phyloP scores from a whole-genome alignment of 1,284 basidiomycete genomes.

The Takashimella tepidaria region DNA sequence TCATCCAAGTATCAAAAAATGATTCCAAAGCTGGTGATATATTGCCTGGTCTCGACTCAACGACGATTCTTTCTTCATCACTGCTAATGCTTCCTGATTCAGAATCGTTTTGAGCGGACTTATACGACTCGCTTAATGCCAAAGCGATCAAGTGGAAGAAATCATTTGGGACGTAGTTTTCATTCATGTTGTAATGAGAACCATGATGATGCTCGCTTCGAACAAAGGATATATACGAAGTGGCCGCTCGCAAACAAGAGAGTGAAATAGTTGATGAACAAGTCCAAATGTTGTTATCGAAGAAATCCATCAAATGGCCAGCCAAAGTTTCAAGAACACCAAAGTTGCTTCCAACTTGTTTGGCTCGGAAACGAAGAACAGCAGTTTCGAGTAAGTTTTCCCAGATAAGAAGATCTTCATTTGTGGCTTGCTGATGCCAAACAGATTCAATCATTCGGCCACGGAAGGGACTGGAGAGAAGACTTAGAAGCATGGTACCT shows the following conservation, averaged over 20 bases:
- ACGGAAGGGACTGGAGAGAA: slow-evolving; percentile 40
- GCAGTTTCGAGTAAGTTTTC: slow-evolving; percentile 26
- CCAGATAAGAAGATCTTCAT: slow-evolving; percentile 31
- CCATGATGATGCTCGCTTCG: slow-evolving; percentile 20
- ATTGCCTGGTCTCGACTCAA: too few relatives aligned
- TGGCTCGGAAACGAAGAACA: slow-evolving; percentile 35
- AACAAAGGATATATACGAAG: slow-evolving; percentile 25
- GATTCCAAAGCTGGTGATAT: slow-evolving; percentile 21
- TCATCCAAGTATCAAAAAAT: slow-evolving; percentile 11
- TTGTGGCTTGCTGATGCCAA: slow-evolving; percentile 28
- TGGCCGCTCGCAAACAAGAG: slow-evolving; percentile 31
- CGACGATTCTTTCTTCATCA: background rate
- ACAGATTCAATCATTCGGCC: slow-evolving; percentile 19
- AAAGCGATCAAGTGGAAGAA: slow-evolving; percentile 30
- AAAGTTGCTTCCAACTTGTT: slow-evolving; percentile 34
- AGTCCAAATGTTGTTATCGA: slow-evolving; percentile 9
- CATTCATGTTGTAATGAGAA: slow-evolving; percentile 31
- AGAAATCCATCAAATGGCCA: slow-evolving; percentile 34
- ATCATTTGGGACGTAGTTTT: slow-evolving; percentile 36
- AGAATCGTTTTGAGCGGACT: slow-evolving; percentile 4
- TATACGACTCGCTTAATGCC: slow-evolving; percentile 26
- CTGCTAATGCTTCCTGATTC: background rate
- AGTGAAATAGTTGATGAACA: slow-evolving; percentile 33
- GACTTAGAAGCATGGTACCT: slow-evolving; percentile 34
- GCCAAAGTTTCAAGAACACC: slow-evolving; percentile 41